phyloP scores from a whole-genome alignment of 2,329 filamentous ascomycete species.

The Exophiala sp. region DNA sequence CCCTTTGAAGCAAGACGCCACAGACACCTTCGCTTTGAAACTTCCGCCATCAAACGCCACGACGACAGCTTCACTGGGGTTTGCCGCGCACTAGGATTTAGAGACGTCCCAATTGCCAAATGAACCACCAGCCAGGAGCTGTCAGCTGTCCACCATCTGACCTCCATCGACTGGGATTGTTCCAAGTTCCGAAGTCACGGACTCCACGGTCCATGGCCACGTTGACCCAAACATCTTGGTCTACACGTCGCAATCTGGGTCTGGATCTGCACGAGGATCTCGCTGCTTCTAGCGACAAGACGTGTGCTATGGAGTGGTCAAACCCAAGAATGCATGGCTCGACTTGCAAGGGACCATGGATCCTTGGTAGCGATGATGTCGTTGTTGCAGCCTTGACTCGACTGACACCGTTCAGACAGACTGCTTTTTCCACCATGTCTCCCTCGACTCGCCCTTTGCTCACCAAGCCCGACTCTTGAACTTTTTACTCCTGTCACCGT shows the following conservation, averaged over 20 bases:
- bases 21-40: too few species aligned
- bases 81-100: too few species aligned
- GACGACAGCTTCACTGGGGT: too few species aligned
- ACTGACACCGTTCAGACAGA: neutral
- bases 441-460: neutral
- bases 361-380: slow-evolving; percentile 20
- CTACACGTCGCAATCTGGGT: slow-evolving; percentile 4
- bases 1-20: too few species aligned
- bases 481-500: slow-evolving; percentile 1
- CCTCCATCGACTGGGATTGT: slow-evolving; percentile 17
- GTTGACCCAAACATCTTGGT: slow-evolving; percentile 11
- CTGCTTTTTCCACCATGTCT: slow-evolving; percentile 9
- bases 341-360: neutral
- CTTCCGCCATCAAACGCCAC: too few species aligned
- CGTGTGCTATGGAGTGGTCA: neutral
- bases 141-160: slow-evolving; percentile 5
- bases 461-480: slow-evolving; percentile 4
- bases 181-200: slow-evolving; percentile 17
- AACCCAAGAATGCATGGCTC: too few species aligned
- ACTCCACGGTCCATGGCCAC: neutral
- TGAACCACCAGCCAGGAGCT: neutral
- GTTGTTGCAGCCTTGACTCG: slow-evolving; percentile 11
- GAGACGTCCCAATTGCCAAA: neutral
- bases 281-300: slow-evolving; percentile 19
- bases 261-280: slow-evolving; percentile 8